Base-by-base conservation (phyloP, 768 basidiomycete genomes). In the Sarcodon aspratus region DNA sequence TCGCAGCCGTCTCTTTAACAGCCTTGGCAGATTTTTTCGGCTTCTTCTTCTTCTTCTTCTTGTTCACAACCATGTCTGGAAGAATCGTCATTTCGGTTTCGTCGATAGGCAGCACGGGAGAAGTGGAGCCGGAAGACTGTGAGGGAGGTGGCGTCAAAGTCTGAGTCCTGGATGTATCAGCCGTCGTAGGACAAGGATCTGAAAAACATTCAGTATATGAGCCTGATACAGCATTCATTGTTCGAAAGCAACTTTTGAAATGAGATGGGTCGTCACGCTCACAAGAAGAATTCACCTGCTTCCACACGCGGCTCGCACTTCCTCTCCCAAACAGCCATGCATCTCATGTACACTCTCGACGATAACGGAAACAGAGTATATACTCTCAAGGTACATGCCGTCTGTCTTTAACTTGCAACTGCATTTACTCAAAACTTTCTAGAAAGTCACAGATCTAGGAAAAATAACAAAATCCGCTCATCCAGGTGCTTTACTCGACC, bases 401-500 rank as follows among this genome's bases (percentile, higher is more conserved):
- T 10, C 1, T 3, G 9, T 18, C 13, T 34, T 48, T 38, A 33
- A 18, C 32, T 46, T 33, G 21, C 1, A 3, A 33, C 13, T 27
- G 6, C 1, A 32, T 33, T 21, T 31, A 10, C 13, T 36, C 47
- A 17, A 36, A 35, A 45, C 33, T 46, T 12, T 51, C 61, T 13
- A 96, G 95, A 99, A 99, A 84, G 57, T 76, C 37, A 92, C 87
- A 12, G 75, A 84, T 38, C 69, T 68, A 33, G 92, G 91, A 36
- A 82, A 79, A 67, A 76, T 90, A 55, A 91, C 95, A 21, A 95
- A 93, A 66, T 95, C 92, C 49, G 96, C 95, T 10, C 95, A 98
- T 66, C 95, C 96, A 66, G 94, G 94, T 96, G 76, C 62, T 18
- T 21, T 9, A 18, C 15, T 34, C 18, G 17, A 35, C 44, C 7